Percentiles rank a stretch among this genome's conserved stretches.
These are phyloP conservation scores for Coniochaeta sp. DNA, from an alignment of 2,329 filamentous ascomycete species.

Conservation along the genomic window DNA sequence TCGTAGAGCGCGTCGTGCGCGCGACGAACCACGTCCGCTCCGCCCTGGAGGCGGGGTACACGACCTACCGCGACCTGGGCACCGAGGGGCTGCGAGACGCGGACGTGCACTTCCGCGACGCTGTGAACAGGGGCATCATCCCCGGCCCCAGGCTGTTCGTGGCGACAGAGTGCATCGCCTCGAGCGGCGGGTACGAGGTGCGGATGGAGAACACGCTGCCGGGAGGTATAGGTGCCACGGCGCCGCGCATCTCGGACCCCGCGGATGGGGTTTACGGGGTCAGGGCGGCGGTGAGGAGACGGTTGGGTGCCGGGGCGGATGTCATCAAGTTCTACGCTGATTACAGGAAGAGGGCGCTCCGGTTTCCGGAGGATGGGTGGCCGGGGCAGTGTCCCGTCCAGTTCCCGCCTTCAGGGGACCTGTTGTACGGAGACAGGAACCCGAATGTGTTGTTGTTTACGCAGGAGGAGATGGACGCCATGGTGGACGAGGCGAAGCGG, in stretches of 20 bases:
- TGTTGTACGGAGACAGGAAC: constrained; percentile 17
- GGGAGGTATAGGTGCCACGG: constrained; percentile 12
- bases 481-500: constrained; percentile 37
- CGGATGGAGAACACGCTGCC: constrained; percentile 35
- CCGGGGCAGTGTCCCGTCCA: constrained; percentile 11
- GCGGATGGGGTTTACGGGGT: constrained; percentile 41
- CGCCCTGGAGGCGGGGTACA: constrained; percentile 50
- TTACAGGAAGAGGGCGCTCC: constrained; percentile 35
- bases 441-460: constrained; percentile 36
- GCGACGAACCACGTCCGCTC: constrained; percentile 44
- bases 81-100: constrained; percentile 42
- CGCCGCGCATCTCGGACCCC: constrained; percentile 31
- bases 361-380: constrained; percentile 27
- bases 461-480: constrained; percentile 41
- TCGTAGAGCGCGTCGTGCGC: constrained; percentile 49
- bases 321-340: constrained; percentile 46
- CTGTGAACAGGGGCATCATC: constrained; percentile 44
- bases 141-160: constrained; percentile 50
- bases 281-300: constrained; percentile 35
- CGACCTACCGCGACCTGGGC: constrained; percentile 49
- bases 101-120: constrained; percentile 44
- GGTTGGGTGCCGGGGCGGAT: constrained; percentile 40
- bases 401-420: constrained; percentile 26
- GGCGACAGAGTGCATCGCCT: constrained; percentile 42
- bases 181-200: constrained; percentile 40